Conservation (phyloP, 768 basidiomycete genomes). For the Suillus cothurnatus region DNA sequence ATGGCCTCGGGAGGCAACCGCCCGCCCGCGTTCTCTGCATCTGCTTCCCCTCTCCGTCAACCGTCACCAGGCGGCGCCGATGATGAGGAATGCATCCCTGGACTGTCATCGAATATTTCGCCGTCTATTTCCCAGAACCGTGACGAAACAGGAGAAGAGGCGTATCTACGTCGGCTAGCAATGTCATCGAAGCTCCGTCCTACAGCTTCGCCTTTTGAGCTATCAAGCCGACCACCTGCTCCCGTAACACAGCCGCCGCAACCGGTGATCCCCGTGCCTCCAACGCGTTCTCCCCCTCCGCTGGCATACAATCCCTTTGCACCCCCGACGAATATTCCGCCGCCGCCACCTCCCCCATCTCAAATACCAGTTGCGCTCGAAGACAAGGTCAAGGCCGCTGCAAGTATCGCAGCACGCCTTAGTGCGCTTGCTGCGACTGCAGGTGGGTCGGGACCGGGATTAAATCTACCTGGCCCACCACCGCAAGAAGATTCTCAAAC, state of each 20-base stretch:
- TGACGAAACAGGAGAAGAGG: too few relatives aligned
- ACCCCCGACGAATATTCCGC: constrained; percentile 60
- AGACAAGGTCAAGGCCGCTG: constrained; percentile 74
- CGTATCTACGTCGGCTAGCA: too few relatives aligned
- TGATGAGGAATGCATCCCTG: constrained; percentile 15
- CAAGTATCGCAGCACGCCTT: constrained; percentile 79
- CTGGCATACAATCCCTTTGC: constrained; percentile 74
- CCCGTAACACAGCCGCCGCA: constrained; percentile 26
- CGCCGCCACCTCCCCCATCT: constrained; percentile 47
- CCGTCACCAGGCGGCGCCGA: constrained; percentile 22
- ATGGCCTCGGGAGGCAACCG: constrained; percentile 47
- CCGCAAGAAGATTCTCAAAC: constrained; percentile 32
- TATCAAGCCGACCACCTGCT: constrained; percentile 24
- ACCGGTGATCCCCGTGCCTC: constrained; percentile 12
- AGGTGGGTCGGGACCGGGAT: constrained; percentile 25
- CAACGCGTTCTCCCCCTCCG: constrained; percentile 49
- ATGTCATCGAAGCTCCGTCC: constrained; percentile 32
- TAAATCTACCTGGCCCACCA: constrained; percentile 28
- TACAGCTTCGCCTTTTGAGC: constrained; percentile 30
- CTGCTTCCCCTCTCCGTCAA: constrained; percentile 20
- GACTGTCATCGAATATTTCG: too few relatives aligned
- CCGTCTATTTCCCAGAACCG: too few relatives aligned
- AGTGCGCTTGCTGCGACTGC: constrained; percentile 50
- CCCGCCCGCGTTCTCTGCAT: background rate
- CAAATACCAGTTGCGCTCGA: constrained; percentile 49